Percentiles rank a stretch among this genome's conserved stretches.
Evolutionary conservation across 768 basidiomycete species (phyloP).

Genomic region (Panellus pusillus): DNA sequence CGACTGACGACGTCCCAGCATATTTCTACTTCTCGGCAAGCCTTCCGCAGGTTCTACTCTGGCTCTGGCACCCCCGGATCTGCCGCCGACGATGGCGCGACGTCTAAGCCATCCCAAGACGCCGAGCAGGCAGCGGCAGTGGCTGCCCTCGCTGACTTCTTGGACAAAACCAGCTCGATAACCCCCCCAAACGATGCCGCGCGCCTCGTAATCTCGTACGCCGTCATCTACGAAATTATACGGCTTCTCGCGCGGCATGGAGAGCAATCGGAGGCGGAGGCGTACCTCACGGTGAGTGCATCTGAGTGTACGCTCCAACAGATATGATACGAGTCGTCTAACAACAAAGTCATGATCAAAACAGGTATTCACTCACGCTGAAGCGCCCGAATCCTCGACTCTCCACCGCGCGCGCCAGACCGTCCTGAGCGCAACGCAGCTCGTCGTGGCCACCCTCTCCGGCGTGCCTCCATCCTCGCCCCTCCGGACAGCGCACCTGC

Average conservation of each 20-base stretch:
- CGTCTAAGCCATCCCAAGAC: no score
- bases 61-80: no score
- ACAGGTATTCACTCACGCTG: constrained; percentile 15
- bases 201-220: constrained; percentile 1
- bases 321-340: neutral
- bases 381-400: constrained; percentile 1
- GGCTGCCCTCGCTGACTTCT: no score
- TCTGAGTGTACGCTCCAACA: no score
- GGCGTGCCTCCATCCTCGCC: neutral
- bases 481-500: neutral
- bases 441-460: neutral
- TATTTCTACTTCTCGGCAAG: no score
- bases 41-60: no score
- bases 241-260: constrained; percentile 10
- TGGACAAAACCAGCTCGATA: no score
- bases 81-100: no score
- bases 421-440: neutral
- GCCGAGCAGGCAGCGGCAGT: no score
- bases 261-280: constrained; percentile 9
- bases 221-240: constrained; percentile 14
- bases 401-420: constrained; percentile 4
- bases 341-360: neutral
- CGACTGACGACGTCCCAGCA: no score
- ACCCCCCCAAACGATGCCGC: neutral
- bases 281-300: constrained; percentile 6